phyloP scores from a whole-genome alignment of 2,329 filamentous ascomycete genomes.

The Clonostachys byssicola region DNA sequence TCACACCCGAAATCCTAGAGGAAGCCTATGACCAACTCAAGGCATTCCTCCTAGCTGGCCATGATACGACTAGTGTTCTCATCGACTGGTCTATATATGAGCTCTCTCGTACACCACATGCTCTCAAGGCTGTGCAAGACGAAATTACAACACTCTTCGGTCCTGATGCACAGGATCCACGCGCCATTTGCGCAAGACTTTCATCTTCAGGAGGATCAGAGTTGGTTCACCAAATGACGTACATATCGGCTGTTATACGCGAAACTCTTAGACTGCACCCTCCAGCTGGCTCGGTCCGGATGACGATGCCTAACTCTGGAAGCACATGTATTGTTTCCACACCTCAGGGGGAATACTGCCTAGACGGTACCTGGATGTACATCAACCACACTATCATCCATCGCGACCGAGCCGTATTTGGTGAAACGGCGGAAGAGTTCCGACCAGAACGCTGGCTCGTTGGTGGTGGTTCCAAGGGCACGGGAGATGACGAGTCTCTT shows the following conservation, averaged over 20 bases:
- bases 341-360: neutral
- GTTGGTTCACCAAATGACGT: conserved; percentile 23
- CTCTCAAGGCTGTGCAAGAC: conserved; percentile 62
- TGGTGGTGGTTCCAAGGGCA: neutral
- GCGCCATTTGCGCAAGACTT: conserved; percentile 14
- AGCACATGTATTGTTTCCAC: neutral
- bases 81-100: conserved; percentile 83
- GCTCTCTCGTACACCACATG: conserved; percentile 65
- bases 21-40: conserved; percentile 70
- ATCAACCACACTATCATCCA: conserved; percentile 23
- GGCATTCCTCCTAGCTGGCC: conserved; percentile 78
- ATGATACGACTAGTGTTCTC: conserved; percentile 81
- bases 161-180: conserved; percentile 8
- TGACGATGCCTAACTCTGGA: conserved; percentile 11
- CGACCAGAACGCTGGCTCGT: conserved; percentile 30
- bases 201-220: conserved; percentile 16
- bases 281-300: conserved; percentile 19
- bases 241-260: conserved; percentile 29
- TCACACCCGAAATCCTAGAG: conserved; percentile 15
- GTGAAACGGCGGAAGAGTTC: conserved; percentile 23
- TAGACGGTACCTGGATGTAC: conserved; percentile 25
- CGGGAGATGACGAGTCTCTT: conserved; percentile 11
- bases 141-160: conserved; percentile 52
- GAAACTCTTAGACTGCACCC: conserved; percentile 27
- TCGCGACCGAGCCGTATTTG: conserved; percentile 20